These are phyloP conservation scores for Petasospora fabianii DNA, from an alignment of 1,139 yeast species.

Conservation along the genomic window DNA sequence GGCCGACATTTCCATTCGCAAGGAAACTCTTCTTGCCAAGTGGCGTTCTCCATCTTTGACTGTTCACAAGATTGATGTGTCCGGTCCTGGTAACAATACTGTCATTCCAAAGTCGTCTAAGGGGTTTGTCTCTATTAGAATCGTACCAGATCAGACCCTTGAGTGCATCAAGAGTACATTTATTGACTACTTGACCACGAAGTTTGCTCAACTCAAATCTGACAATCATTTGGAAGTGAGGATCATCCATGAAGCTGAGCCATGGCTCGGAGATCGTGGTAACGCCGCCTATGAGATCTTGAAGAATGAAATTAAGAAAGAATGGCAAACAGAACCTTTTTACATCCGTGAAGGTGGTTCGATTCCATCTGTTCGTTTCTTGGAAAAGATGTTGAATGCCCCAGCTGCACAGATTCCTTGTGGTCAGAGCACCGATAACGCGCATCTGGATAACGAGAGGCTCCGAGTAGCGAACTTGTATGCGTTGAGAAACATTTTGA, in stretches of 20 bases:
- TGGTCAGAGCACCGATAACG: conserved; percentile 93
- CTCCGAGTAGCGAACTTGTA: conserved; percentile 73
- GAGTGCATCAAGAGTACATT: conserved; percentile 52
- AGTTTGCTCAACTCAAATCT: conserved; percentile 48
- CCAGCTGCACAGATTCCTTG: conserved; percentile 96
- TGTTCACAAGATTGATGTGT: conserved; percentile 78
- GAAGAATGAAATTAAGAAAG: conserved; percentile 50
- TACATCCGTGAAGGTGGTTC: conserved; percentile 96
- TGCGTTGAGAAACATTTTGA: conserved; percentile 64
- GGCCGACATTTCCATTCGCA: conserved; percentile 34
- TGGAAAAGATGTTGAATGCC: conserved; percentile 79
- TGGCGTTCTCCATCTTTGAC: conserved; percentile 94
- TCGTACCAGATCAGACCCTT: conserved; percentile 85
- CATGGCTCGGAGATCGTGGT: conserved; percentile 89
- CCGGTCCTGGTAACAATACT: conserved; percentile 88
- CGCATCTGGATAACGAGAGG: conserved; percentile 87
- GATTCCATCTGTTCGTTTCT: conserved; percentile 81
- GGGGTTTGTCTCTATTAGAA: conserved; percentile 75
- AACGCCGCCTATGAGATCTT: conserved; percentile 70
- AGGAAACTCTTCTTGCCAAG: conserved; percentile 64
- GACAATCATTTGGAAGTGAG: conserved; percentile 57
- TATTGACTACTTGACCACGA: conserved; percentile 39
- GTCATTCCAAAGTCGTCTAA: conserved; percentile 82
- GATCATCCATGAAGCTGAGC: conserved; percentile 83
- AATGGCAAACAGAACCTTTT: conserved; percentile 71